Percentiles rank a stretch among this genome's conserved stretches.
Conservation (phyloP, 352 stramenopile genomes). For the Lagenidium giganteum region DNA sequence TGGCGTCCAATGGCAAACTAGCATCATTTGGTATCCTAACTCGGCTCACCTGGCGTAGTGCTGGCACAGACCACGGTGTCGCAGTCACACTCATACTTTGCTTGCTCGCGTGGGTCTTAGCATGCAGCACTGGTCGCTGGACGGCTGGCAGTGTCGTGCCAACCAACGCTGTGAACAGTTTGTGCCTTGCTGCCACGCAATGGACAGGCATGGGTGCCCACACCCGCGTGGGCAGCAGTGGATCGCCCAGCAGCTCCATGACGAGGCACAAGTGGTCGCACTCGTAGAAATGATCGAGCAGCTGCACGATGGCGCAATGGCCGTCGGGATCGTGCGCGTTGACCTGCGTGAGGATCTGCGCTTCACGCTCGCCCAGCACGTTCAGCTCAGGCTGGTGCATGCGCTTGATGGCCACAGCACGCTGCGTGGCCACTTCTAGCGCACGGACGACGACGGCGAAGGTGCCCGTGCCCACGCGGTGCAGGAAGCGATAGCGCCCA, state of each 20-base stretch:
- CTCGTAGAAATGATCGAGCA: constrained; percentile 56
- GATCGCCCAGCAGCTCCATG: constrained; percentile 52
- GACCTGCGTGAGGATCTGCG: constrained; percentile 30
- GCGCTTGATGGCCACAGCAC: constrained; percentile 70
- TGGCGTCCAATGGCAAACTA: no score
- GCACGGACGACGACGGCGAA: constrained; percentile 67
- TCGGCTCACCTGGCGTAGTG: no score
- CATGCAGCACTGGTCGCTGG: no score
- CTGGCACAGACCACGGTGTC: no score
- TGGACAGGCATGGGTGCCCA: constrained; percentile 75
- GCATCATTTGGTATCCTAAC: no score
- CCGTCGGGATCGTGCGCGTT: constrained; percentile 26
- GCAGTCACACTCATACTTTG: no score
- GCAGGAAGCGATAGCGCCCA: constrained; percentile 71
- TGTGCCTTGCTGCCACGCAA: constrained; percentile 77
- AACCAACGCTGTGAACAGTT: constrained; percentile 80
- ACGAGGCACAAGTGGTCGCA: constrained; percentile 55
- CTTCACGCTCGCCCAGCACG: constrained; percentile 55
- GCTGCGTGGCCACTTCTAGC: constrained; percentile 31
- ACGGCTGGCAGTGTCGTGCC: not conserved
- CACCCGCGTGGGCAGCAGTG: constrained; percentile 77
- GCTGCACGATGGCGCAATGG: constrained; percentile 44
- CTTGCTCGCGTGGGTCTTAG: no score
- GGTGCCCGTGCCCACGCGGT: constrained; percentile 59
- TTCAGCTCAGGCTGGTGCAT: constrained; percentile 39